Evolutionary conservation across 352 stramenopile species (phyloP).

Genomic region (Phytophthora crassamura): DNA sequence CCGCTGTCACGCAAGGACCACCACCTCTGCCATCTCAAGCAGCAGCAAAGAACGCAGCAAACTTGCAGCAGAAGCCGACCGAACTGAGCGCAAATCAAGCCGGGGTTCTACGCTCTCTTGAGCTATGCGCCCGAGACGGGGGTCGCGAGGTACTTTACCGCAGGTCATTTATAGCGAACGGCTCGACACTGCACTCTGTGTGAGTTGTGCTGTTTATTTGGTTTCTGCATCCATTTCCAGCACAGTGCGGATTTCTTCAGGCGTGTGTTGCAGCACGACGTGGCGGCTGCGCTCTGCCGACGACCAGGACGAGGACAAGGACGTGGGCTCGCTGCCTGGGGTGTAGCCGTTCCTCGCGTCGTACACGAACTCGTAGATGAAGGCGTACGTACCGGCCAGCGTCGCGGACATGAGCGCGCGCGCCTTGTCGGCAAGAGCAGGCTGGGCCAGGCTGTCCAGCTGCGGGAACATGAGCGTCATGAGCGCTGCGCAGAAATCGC

Average conservation of each 20-base stretch:
- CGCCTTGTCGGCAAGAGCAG: conserved; percentile 50
- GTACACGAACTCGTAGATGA: conserved; percentile 68
- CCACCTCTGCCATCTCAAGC: neutral
- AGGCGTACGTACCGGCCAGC: conserved; percentile 56
- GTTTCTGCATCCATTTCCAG: conserved; percentile 63
- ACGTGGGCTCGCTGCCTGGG: conserved; percentile 21
- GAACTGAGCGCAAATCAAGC: neutral
- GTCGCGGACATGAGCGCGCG: conserved; percentile 41
- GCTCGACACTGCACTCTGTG: neutral
- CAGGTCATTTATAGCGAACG: too few species aligned
- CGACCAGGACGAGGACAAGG: conserved; percentile 20
- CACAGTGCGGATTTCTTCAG: conserved; percentile 65
- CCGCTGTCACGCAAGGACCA: neutral
- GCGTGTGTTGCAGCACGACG: conserved; percentile 61
- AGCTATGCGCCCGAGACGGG: too few species aligned
- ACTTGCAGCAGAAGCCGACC: neutral
- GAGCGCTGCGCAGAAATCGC: conserved; percentile 55
- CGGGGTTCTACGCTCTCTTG: too few species aligned
- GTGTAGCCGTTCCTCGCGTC: conserved; percentile 53
- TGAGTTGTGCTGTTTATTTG: conserved; percentile 16
- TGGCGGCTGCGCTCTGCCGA: conserved; percentile 20
- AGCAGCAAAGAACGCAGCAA: neutral
- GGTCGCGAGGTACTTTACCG: too few species aligned
- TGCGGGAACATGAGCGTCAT: conserved; percentile 59
- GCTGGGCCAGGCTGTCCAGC: conserved; percentile 62